Evolutionary conservation across 768 basidiomycete genomes (phyloP), one percentile per base, ranked within the genome.

Genomic region (Kwoniella europaea): DNA sequence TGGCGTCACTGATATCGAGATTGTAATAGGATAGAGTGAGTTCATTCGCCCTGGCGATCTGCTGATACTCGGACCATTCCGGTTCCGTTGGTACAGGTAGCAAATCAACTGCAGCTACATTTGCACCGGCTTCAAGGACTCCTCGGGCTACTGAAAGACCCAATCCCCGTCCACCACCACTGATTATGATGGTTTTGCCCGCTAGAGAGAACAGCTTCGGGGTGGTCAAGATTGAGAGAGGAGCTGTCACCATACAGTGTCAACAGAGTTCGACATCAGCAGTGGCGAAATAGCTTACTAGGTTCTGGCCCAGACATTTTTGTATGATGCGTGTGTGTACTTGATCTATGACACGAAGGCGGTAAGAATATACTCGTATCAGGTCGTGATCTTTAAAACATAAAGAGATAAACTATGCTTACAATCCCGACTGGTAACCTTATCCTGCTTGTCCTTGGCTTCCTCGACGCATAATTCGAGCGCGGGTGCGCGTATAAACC

Each of bases 91-190:
- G 77, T 18, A 52, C 63, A 16, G 73, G 60, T 12, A 78, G 75
- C 42, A 80, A 24, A 58, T 80, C 79, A 18, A 76, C 54, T 53
- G 69, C 74, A 55, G 54, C 46, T 10, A 80, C 77, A 56, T 71
- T 63, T 0, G 75, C 72, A 27, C 71, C 76, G 20, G 74, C 58
- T 71, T 82, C 79, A 15, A 82, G 69, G 3, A 74, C 61, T 6
- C 76, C 65, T n/a, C 68, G 71, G 16, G 74, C 80, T 15, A 79
- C 64, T 53, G 71, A 70, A 15, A 79, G 67, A 18, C 80, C 80
- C 3, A 82, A 65, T 58, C 80, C 80, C n/a, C 80, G 71, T 5
- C 68, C 80, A 0, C 71, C 80, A 12, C 80, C 80, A 13, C 75
- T 77, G 58, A 80, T 71, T 54, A 82, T 73, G n/a, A 76, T 61